Evolutionary conservation across 352 stramenopile genomes (phyloP), one percentile per base, ranked within the genome.

Genomic region (Phytophthora fragariae): DNA sequence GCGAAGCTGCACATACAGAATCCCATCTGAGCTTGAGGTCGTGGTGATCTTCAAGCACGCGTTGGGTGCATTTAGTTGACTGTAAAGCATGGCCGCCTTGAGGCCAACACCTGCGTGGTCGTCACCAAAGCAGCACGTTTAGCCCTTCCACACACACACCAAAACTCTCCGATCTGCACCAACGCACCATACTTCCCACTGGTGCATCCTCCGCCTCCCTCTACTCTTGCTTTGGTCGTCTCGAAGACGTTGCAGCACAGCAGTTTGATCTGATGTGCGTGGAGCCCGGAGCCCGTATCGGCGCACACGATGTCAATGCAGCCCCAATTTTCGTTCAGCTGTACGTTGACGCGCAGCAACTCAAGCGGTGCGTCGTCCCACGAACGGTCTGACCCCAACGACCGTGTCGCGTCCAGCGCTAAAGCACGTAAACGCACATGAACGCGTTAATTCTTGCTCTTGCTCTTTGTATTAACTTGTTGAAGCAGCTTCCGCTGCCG

Each of bases 41-140:
- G 87, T 94, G 8, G 77, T 83, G 41, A 96, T 83, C 56, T 81
- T 84, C 29, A 96, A 69, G 27, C 83, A 83, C 10, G 77, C 79
- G 9, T 67, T 60, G 5, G 47, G 60, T 2, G 73, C 50, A 58
- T 91, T 65, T 9, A 84, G 67, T 56, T 96, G 89, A 47, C 84
- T 92, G 75, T 94, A 94, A 11, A 94, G 63, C 53, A 91, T 75
- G 12, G 89, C 89, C 5, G 84, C 87, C 72, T 96, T 96, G 35
- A 96, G 69, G 0, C 89, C 89, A 44, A 96, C 68, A 39, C 88
- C 88, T 93, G 37, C 11, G 60, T 65, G 15, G 29, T 52, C n/a
- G 39, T 17, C 39, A 19, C 12, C 12, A 47, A 9, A 15, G n/a
- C 39, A 47, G 15, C 46, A 52, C 46, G 37, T 9, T 59, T 35